Evolutionary conservation across 345 rosid species (phyloP).

Genomic region (thale cress (Arabidopsis thaliana)): DNA sequence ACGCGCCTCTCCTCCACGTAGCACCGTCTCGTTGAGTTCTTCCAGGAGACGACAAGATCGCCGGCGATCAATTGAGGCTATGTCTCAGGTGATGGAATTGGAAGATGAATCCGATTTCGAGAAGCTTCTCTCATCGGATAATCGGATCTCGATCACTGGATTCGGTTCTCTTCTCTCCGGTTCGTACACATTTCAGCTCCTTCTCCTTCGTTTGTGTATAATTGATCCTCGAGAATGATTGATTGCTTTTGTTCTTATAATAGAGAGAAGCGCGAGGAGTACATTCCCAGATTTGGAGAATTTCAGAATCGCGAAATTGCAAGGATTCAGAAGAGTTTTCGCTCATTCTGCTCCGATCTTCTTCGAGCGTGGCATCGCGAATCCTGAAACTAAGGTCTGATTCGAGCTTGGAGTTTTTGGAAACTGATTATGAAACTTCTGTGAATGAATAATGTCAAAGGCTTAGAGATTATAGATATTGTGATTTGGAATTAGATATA

Average conservation of each 20-base stretch:
- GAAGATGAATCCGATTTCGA: slow-evolving; percentile 65
- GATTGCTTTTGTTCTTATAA: slow-evolving; percentile 1
- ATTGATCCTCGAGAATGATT: background rate
- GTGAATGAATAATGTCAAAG: background rate
- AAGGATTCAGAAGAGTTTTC: slow-evolving; percentile 82
- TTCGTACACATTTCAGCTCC: slow-evolving; percentile 28
- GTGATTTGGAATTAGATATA: background rate
- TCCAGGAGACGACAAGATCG: slow-evolving; percentile 18
- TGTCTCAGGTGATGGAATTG: slow-evolving; percentile 50
- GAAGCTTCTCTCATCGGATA: slow-evolving; percentile 57
- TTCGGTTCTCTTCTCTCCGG: slow-evolving; percentile 98
- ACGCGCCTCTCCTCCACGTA: slow-evolving; percentile 31
- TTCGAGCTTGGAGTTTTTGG: background rate
- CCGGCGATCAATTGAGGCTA: slow-evolving; percentile 32
- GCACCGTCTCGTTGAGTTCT: background rate
- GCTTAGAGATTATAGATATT: background rate
- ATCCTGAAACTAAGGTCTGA: slow-evolving; percentile 76
- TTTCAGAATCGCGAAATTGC: slow-evolving; percentile 78
- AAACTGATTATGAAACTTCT: background rate
- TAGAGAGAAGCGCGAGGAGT: slow-evolving; percentile 87
- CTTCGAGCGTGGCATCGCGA: slow-evolving; percentile 95
- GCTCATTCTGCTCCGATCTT: slow-evolving; percentile 88
- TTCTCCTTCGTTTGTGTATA: background rate
- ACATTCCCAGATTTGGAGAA: slow-evolving; percentile 82
- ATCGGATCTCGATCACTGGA: slow-evolving; percentile 83